Evolutionary conservation across 805 yeast genomes (phyloP).

Genomic region (Pichia rugopelliculosa): DNA sequence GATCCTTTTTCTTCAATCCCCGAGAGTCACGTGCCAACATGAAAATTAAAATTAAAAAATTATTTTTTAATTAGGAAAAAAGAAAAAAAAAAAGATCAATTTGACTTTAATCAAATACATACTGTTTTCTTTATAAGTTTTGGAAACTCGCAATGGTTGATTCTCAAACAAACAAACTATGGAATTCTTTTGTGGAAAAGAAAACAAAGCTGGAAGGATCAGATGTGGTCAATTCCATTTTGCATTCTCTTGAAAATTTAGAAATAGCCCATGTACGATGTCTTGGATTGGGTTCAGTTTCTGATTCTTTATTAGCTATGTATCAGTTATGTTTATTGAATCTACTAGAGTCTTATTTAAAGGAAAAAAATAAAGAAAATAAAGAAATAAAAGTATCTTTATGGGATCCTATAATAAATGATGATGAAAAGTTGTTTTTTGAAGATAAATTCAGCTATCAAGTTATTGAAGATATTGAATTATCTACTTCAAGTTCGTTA

Average conservation of each 20-base stretch:
- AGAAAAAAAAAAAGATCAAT: too few relatives aligned
- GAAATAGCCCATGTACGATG: conserved; percentile 19
- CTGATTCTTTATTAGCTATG: conserved; percentile 19
- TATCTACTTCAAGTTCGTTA: conserved; percentile 5
- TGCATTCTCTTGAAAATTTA: not conserved
- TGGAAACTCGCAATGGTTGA: not conserved
- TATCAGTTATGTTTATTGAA: conserved; percentile 24
- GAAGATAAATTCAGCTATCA: conserved; percentile 7
- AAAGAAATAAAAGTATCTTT: conserved; percentile 13
- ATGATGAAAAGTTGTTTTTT: conserved; percentile 18
- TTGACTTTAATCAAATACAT: too few relatives aligned
- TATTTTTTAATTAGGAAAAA: not conserved
- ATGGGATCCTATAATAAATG: conserved; percentile 28
- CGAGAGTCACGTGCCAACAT: not conserved
- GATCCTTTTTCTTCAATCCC: too few relatives aligned
- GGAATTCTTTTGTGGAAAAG: not conserved
- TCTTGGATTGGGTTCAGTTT: conserved; percentile 26
- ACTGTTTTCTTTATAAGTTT: too few relatives aligned
- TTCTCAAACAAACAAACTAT: not conserved
- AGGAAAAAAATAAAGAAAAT: not conserved
- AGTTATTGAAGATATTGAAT: conserved; percentile 12
- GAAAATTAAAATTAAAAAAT: too few relatives aligned
- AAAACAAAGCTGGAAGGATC: not conserved
- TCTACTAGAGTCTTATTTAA: conserved; percentile 12
- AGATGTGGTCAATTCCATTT: not conserved